Evolutionary conservation across 768 basidiomycete genomes (phyloP).

Genomic region (Dentipellis fragilis): DNA sequence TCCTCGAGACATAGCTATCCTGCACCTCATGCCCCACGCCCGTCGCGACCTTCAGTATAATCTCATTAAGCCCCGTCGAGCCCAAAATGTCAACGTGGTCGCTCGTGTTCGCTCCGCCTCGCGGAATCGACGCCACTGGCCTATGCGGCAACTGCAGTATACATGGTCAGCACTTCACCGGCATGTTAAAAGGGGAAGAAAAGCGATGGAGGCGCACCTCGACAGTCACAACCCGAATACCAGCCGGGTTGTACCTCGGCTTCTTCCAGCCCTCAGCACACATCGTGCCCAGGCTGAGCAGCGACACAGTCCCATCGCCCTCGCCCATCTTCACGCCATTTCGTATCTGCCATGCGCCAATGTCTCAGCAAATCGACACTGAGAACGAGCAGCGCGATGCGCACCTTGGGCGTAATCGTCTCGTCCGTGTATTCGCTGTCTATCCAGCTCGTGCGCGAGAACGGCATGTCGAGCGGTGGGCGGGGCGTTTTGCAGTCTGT

Average conservation of each 20-base stretch:
- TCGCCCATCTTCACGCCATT: constrained; percentile 91
- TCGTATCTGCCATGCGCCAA: constrained; percentile 32
- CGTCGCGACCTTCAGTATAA: constrained; percentile 84
- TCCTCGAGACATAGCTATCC: constrained; percentile 65
- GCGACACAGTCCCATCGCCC: constrained; percentile 88
- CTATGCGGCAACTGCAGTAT: constrained; percentile 62
- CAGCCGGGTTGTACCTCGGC: constrained; percentile 82
- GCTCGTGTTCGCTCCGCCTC: constrained; percentile 87
- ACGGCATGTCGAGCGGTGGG: constrained; percentile 41
- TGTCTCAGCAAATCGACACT: neutral
- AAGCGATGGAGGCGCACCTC: constrained; percentile 44
- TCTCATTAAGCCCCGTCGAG: constrained; percentile 74
- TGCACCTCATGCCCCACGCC: constrained; percentile 67
- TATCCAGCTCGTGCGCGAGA: constrained; percentile 65
- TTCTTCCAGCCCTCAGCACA: constrained; percentile 93
- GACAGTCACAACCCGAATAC: constrained; percentile 79
- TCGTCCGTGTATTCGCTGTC: constrained; percentile 76
- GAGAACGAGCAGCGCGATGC: neutral
- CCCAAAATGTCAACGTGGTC: constrained; percentile 75
- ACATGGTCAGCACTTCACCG: neutral
- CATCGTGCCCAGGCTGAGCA: constrained; percentile 88
- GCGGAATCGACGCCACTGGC: constrained; percentile 59
- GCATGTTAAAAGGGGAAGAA: too few species aligned
- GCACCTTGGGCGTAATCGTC: constrained; percentile 42
- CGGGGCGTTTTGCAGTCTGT: constrained; percentile 31